These are phyloP conservation scores for Kingdonia uniflora DNA, from an alignment of 164 flowering plant species.

Conservation along the genomic window DNA sequence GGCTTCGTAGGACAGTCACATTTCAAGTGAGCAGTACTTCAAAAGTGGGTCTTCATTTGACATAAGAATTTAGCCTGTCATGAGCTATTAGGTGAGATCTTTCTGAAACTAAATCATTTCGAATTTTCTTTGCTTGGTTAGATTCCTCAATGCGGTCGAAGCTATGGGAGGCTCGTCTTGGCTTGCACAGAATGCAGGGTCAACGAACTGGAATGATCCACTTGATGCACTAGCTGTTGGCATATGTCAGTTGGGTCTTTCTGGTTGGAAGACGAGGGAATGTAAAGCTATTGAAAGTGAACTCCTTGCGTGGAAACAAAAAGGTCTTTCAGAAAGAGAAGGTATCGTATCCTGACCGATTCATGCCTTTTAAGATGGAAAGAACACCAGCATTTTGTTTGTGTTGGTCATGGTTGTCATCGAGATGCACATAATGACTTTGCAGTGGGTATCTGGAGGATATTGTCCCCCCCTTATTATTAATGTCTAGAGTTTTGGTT, in stretches of 20 bases:
- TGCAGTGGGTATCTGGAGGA: no score
- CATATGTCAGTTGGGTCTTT: slow-evolving; percentile 62
- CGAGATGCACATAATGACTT: no score
- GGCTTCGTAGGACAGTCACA: no score
- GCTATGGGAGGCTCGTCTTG: slow-evolving; percentile 59
- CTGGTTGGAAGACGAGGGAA: slow-evolving; percentile 79
- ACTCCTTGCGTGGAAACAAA: slow-evolving; percentile 68
- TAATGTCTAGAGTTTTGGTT: no score
- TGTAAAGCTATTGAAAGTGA: slow-evolving; percentile 65
- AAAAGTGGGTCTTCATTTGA: slow-evolving; percentile 1
- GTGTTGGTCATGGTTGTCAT: no score
- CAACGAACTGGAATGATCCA: slow-evolving; percentile 66
- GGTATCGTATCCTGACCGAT: slow-evolving; percentile 27
- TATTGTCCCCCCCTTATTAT: no score
- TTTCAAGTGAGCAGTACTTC: no score
- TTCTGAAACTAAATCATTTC: slow-evolving; percentile 8
- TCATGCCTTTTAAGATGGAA: no score
- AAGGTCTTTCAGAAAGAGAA: slow-evolving; percentile 68
- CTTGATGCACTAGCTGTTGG: slow-evolving; percentile 53
- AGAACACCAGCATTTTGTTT: no score
- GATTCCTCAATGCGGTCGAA: slow-evolving; percentile 76
- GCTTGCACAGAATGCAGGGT: slow-evolving; percentile 48
- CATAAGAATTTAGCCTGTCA: not conserved
- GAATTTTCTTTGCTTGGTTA: slow-evolving; percentile 16
- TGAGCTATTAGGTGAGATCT: slow-evolving; percentile 2